Conservation (phyloP, 805 yeast genomes). For the Ogataea nitratoaversa region DNA sequence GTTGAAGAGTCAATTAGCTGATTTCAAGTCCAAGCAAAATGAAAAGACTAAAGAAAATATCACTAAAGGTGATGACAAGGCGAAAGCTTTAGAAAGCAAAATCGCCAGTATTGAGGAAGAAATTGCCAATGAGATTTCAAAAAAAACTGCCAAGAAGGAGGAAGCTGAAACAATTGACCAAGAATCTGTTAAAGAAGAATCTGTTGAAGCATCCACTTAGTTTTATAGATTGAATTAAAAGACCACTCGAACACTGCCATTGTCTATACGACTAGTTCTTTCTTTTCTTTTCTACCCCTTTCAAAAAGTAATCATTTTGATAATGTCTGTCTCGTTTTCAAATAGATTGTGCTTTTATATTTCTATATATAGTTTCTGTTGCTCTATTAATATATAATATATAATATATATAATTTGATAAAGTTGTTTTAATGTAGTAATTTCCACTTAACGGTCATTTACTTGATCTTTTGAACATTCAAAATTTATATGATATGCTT, state of each 20-base stretch:
- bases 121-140: constrained; percentile 23
- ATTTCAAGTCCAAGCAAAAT: constrained; percentile 69
- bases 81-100: constrained; percentile 3
- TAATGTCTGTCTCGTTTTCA: too few species aligned
- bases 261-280: neutral
- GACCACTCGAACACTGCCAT: too few species aligned
- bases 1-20: constrained; percentile 68
- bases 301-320: neutral
- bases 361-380: neutral
- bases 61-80: constrained; percentile 27
- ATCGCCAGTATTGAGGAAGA: constrained; percentile 20
- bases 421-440: neutral
- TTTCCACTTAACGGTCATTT: too few species aligned
- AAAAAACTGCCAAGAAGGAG: constrained; percentile 4
- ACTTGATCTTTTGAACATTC: too few species aligned
- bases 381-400: neutral
- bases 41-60: constrained; percentile 74
- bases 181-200: neutral
- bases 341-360: neutral
- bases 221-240: too few species aligned
- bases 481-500: too few species aligned
- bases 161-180: constrained; percentile 4
- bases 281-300: neutral
- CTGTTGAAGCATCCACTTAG: too few species aligned
- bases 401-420: neutral